Evolutionary conservation across 169 alveolate genomes (phyloP).

Genomic region (Prorocentrum cordatum): DNA sequence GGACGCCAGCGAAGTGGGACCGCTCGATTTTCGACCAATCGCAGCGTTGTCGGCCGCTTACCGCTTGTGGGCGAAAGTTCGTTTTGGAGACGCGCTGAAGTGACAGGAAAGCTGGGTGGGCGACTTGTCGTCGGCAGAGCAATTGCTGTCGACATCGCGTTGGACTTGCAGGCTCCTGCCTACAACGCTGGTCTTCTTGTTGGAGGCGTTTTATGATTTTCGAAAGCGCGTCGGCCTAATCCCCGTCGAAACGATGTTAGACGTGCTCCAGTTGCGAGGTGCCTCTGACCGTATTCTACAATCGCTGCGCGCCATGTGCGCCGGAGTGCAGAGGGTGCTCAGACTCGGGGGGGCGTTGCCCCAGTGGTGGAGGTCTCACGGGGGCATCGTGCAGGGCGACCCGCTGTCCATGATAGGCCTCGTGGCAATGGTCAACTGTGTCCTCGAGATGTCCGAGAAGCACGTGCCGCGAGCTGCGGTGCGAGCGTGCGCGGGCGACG

Average conservation of each 20-base stretch:
- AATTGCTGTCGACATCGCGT: not conserved
- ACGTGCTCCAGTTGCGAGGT: not conserved
- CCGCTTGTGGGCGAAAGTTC: not conserved
- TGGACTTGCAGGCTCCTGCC: not conserved
- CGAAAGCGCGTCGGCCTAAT: not conserved
- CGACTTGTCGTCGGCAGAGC: not conserved
- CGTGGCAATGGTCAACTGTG: not conserved
- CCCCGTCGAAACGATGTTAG: not conserved
- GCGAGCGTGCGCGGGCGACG: not conserved
- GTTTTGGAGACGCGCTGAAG: not conserved
- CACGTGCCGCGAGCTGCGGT: not conserved
- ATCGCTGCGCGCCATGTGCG: not conserved
- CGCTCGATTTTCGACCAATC: conserved; percentile 1
- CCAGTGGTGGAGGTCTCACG: not conserved
- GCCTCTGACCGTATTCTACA: not conserved
- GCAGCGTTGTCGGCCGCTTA: not conserved
- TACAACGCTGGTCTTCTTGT: not conserved
- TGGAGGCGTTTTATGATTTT: not conserved
- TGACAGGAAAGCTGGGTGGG: not conserved
- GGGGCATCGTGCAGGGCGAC: not conserved
- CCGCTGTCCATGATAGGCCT: not conserved
- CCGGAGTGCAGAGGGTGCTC: not conserved
- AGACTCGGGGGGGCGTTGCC: not conserved
- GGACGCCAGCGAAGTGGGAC: not conserved
- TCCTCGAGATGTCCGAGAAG: not conserved